These are phyloP conservation scores for Phlebiopsis flavidoalba DNA, from an alignment of 768 basidiomycete species.

Conservation along the genomic window DNA sequence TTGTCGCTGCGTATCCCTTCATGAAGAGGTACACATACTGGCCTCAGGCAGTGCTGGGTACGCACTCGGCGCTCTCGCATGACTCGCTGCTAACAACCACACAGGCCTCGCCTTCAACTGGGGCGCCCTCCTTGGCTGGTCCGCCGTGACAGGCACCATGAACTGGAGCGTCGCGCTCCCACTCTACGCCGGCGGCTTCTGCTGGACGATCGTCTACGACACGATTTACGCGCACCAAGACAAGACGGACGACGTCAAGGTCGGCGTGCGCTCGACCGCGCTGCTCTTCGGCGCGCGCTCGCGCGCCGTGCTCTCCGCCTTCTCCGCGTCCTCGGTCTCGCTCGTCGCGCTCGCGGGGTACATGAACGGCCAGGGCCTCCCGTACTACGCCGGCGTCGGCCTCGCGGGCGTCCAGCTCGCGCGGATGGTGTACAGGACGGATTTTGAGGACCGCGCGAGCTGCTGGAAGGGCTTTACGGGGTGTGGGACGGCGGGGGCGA, in stretches of 20 bases:
- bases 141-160: slow-evolving; percentile 77
- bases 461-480: slow-evolving; percentile 90
- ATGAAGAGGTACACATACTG: slow-evolving; percentile 98
- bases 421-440: slow-evolving; percentile 66
- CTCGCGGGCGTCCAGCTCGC: slow-evolving; percentile 73
- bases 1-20: slow-evolving; percentile 88
- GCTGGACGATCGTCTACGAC: slow-evolving; percentile 96
- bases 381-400: slow-evolving; percentile 77
- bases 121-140: slow-evolving; percentile 95
- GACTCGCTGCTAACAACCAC: background rate
- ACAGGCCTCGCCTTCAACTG: slow-evolving; percentile 94
- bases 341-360: slow-evolving; percentile 76
- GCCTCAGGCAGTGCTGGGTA: slow-evolving; percentile 94
- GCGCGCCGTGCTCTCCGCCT: slow-evolving; percentile 65
- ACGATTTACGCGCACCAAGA: slow-evolving; percentile 98
- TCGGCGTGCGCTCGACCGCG: slow-evolving; percentile 91
- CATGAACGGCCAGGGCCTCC: slow-evolving; percentile 67
- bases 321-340: slow-evolving; percentile 71
- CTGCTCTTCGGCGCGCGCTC: slow-evolving; percentile 81
- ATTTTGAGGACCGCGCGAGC: slow-evolving; percentile 70
- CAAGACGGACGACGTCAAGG: slow-evolving; percentile 83
- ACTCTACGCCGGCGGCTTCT: slow-evolving; percentile 83
- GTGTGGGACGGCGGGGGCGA: slow-evolving; percentile 85
- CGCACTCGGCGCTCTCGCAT: slow-evolving; percentile 18
- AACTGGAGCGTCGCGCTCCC: slow-evolving; percentile 83